phyloP scores from a whole-genome alignment of 805 yeast species.

The Nematodospora valgi region DNA sequence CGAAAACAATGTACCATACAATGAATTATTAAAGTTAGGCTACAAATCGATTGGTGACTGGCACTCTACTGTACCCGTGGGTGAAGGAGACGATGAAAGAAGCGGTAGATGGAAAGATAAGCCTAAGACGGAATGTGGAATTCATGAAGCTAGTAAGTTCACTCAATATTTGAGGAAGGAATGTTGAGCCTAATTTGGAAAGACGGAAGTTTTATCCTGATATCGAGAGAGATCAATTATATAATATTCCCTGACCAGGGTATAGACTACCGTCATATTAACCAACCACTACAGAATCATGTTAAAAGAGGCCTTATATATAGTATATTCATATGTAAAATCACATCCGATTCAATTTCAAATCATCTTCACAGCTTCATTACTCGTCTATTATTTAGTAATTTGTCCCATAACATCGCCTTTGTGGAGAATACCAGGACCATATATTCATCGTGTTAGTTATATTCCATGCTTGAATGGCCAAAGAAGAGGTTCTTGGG shows the following conservation, averaged over 20 bases:
- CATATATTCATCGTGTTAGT: conserved; percentile 47
- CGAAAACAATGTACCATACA: conserved; percentile 75
- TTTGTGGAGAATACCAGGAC: conserved; percentile 55
- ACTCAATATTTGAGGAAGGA: conserved; percentile 47
- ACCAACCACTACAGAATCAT: too few species aligned
- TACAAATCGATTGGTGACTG: conserved; percentile 93
- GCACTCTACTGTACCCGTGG: conserved; percentile 88
- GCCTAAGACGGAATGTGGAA: conserved; percentile 92
- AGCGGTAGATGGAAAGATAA: conserved; percentile 97
- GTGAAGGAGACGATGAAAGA: conserved; percentile 91
- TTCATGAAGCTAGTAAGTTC: conserved; percentile 78
- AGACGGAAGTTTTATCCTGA: too few species aligned
- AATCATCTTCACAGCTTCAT: neutral
- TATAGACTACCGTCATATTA: too few species aligned
- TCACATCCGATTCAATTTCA: neutral
- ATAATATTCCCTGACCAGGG: too few species aligned
- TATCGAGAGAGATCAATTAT: too few species aligned
- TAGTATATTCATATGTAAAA: neutral
- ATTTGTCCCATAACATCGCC: conserved; percentile 51
- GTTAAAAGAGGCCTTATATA: too few species aligned
- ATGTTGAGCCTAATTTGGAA: too few species aligned
- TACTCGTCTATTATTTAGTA: conserved; percentile 28
- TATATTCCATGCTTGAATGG: conserved; percentile 29
- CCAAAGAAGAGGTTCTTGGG: conserved; percentile 46
- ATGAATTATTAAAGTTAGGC: conserved; percentile 77